These are phyloP conservation scores for Ganoderma boninense DNA, from an alignment of 1,284 basidiomycete species.

Conservation along the genomic window DNA sequence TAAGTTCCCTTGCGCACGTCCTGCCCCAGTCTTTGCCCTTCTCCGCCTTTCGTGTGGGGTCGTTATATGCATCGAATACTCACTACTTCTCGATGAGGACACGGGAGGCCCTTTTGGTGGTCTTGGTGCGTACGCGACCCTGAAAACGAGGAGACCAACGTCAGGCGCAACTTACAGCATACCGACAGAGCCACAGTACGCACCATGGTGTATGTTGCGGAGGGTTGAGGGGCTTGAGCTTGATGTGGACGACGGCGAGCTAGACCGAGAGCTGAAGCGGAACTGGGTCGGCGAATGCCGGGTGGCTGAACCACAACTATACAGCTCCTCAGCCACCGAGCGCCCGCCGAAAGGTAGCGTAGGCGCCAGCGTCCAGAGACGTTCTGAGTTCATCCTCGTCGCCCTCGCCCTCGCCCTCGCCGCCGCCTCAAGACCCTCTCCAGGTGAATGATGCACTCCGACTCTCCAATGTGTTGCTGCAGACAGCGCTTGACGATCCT, in stretches of 20 bases:
- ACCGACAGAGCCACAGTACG: slow-evolving; percentile 21
- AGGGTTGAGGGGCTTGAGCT: slow-evolving; percentile 40
- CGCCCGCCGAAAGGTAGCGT: slow-evolving; percentile 11
- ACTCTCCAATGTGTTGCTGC: slow-evolving; percentile 22
- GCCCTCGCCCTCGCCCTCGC: slow-evolving; percentile 23
- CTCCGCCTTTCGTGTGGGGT: slow-evolving; percentile 25
- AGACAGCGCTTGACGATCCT: slow-evolving; percentile 38
- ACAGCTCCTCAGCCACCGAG: slow-evolving; percentile 38
- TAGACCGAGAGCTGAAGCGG: slow-evolving; percentile 23
- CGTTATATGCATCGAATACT: slow-evolving; percentile 46
- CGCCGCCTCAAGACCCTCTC: slow-evolving; percentile 40
- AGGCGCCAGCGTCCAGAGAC: too few relatives aligned
- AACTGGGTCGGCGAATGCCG: slow-evolving; percentile 30
- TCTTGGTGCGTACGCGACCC: slow-evolving; percentile 99
- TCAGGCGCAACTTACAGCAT: slow-evolving; percentile 21
- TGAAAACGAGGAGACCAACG: slow-evolving; percentile 45
- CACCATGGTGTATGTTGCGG: slow-evolving; percentile 39
- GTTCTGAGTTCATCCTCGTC: slow-evolving; percentile 20
- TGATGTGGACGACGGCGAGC: slow-evolving; percentile 34
- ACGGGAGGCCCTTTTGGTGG: slow-evolving; percentile 98
- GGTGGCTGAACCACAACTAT: slow-evolving; percentile 38
- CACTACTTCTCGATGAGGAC: slow-evolving; percentile 99
- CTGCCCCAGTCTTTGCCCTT: slow-evolving; percentile 3
- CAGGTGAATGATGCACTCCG: slow-evolving; percentile 45
- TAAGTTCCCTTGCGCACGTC: slow-evolving; percentile 11